Percentiles rank a stretch among this genome's conserved stretches.
phyloP scores from a whole-genome alignment of 805 yeast species.

The Ogataea dorogensis region DNA sequence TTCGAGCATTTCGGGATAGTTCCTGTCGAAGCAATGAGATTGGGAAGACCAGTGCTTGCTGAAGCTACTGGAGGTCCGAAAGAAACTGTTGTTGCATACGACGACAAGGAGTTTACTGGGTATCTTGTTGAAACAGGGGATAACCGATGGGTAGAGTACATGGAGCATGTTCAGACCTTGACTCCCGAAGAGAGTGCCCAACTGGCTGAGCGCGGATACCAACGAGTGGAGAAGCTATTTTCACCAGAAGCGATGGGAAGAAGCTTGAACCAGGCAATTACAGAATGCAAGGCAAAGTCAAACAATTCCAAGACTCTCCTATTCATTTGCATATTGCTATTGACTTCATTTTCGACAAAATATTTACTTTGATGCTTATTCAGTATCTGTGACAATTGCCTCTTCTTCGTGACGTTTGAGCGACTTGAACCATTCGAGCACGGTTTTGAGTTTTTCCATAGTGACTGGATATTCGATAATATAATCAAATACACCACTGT shows the following conservation, averaged over 20 bases:
- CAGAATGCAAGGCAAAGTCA: slow-evolving; percentile 10
- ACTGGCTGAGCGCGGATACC: slow-evolving; percentile 26
- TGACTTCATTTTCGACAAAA: slow-evolving; percentile 2
- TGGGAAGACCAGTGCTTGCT: slow-evolving; percentile 81
- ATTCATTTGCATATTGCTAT: neutral
- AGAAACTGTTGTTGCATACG: slow-evolving; percentile 59
- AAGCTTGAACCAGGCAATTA: slow-evolving; percentile 19
- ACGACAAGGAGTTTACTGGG: slow-evolving; percentile 46
- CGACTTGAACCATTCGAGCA: slow-evolving; percentile 28
- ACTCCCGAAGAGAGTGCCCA: slow-evolving; percentile 9
- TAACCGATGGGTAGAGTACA: slow-evolving; percentile 52
- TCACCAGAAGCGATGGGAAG: slow-evolving; percentile 46
- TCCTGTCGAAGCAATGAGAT: slow-evolving; percentile 91
- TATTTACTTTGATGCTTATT: slow-evolving; percentile 13
- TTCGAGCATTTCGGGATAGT: slow-evolving; percentile 97
- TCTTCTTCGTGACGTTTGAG: slow-evolving; percentile 28
- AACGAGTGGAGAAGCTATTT: slow-evolving; percentile 40
- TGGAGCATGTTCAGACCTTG: slow-evolving; percentile 38
- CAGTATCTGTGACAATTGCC: slow-evolving; percentile 35
- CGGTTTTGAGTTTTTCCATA: slow-evolving; percentile 32
- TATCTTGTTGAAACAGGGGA: slow-evolving; percentile 52
- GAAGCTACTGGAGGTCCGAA: slow-evolving; percentile 90
- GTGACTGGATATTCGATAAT: slow-evolving; percentile 72
- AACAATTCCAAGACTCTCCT: slow-evolving; percentile 6
- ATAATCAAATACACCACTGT: slow-evolving; percentile 56